These are phyloP conservation scores for Russula sp. DNA, from an alignment of 768 basidiomycete genomes.

Conservation along the genomic window DNA sequence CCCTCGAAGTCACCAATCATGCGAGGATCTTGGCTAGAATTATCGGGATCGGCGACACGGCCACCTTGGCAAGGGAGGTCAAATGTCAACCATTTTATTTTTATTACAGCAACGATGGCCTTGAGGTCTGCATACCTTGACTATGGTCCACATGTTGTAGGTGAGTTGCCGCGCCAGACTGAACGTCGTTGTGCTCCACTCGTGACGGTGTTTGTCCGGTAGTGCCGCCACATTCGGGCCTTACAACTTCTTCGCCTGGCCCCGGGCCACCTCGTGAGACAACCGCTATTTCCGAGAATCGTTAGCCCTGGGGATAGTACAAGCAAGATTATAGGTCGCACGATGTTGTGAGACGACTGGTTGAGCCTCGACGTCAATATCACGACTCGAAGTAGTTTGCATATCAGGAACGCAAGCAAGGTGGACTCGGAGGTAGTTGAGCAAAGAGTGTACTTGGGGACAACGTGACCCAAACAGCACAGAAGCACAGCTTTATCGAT, in stretches of 20 bases:
- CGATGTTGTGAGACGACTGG: neutral
- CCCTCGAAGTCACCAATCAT: constrained; percentile 34
- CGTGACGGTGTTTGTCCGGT: neutral
- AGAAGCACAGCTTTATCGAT: no score
- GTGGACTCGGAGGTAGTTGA: no score
- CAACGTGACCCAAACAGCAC: no score
- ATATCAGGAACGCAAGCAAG: neutral
- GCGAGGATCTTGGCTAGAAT: neutral
- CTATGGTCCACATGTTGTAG: neutral
- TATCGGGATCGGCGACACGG: neutral
- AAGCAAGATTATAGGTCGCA: neutral
- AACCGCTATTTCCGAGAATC: no score
- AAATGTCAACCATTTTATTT: no score
- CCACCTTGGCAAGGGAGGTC: neutral
- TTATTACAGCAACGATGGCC: no score
- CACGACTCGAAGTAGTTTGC: no score
- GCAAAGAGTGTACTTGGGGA: no score
- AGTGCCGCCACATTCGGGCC: neutral
- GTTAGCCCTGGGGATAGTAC: no score
- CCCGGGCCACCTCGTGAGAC: no score
- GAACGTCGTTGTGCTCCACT: neutral
- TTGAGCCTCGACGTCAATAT: neutral
- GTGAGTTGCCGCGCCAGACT: neutral
- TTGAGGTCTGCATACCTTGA: neutral
- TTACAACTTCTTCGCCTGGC: neutral